Conservation (phyloP, 2,329 filamentous ascomycete species). For the Coleophoma cylindrospora region DNA sequence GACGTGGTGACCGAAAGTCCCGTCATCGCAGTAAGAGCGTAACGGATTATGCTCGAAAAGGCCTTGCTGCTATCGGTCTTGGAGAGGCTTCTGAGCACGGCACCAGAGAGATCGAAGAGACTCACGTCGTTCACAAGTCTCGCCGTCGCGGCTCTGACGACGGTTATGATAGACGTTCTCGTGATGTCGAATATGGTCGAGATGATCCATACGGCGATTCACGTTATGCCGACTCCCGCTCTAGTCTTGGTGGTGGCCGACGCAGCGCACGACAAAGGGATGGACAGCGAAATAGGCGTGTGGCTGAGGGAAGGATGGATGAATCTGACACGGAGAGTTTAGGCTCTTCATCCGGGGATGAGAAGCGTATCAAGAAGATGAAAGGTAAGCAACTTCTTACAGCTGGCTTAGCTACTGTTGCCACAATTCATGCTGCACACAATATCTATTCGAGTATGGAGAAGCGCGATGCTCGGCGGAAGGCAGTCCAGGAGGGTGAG, state of each 20-base stretch:
- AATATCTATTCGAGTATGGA: constrained; percentile 59
- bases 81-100: constrained; percentile 40
- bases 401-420: constrained; percentile 60
- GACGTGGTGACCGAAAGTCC: constrained; percentile 23
- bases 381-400: constrained; percentile 62
- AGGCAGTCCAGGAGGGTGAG: constrained; percentile 56
- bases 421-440: constrained; percentile 65
- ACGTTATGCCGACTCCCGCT: constrained; percentile 22
- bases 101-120: constrained; percentile 19
- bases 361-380: constrained; percentile 57
- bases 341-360: constrained; percentile 57
- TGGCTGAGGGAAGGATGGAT: constrained; percentile 22
- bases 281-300: constrained; percentile 18
- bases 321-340: constrained; percentile 39
- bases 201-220: constrained; percentile 22
- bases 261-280: constrained; percentile 15
- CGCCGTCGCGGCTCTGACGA: constrained; percentile 11
- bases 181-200: constrained; percentile 5
- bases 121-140: constrained; percentile 10
- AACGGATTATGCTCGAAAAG: constrained; percentile 56
- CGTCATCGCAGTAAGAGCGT: constrained; percentile 58
- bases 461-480: constrained; percentile 54
- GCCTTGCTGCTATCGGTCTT: constrained; percentile 57
- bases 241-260: constrained; percentile 15
- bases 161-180: constrained; percentile 9